phyloP scores from a whole-genome alignment of 2,329 filamentous ascomycete species.

The Leptographium radiaticola region DNA sequence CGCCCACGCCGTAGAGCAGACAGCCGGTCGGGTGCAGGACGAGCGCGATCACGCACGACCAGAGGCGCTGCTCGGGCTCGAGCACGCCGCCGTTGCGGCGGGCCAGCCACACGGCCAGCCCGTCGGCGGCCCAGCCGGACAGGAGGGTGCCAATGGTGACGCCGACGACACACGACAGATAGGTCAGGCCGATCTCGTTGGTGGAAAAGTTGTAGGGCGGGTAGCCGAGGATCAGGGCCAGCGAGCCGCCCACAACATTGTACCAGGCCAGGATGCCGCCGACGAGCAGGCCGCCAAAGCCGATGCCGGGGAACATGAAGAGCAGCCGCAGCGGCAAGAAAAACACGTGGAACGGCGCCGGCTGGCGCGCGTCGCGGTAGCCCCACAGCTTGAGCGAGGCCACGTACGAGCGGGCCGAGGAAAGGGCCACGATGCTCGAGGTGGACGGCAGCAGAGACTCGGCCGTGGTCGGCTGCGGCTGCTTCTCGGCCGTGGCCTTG shows the following conservation, averaged over 20 bases:
- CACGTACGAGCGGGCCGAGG: too few relatives aligned
- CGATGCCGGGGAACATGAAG: background rate
- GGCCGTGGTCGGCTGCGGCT: too few relatives aligned
- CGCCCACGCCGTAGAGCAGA: conserved; percentile 19
- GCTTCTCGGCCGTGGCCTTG: too few relatives aligned
- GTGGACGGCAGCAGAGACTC: too few relatives aligned
- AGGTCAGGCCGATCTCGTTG: conserved; percentile 18
- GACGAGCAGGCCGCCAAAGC: conserved; percentile 16
- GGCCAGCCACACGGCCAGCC: conserved; percentile 16
- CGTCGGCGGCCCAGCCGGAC: conserved; percentile 18
- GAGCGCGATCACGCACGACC: conserved; percentile 16
- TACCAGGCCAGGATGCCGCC: conserved; percentile 18
- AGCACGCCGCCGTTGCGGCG: conserved; percentile 14
- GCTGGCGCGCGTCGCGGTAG: too few relatives aligned
- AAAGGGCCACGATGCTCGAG: too few relatives aligned
- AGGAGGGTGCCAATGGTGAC: conserved; percentile 13
- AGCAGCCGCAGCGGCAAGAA: too few relatives aligned
- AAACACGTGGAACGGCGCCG: too few relatives aligned
- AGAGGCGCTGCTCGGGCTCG: conserved; percentile 19
- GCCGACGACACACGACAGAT: conserved; percentile 14
- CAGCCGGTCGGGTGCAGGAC: conserved; percentile 14
- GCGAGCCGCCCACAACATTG: conserved; percentile 15
- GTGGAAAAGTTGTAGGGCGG: conserved; percentile 19
- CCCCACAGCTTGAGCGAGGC: too few relatives aligned
- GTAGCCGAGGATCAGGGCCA: conserved; percentile 14